These are phyloP conservation scores for Daldinia caldariorum DNA, from an alignment of 495 filamentous ascomycete species.

Conservation along the genomic window DNA sequence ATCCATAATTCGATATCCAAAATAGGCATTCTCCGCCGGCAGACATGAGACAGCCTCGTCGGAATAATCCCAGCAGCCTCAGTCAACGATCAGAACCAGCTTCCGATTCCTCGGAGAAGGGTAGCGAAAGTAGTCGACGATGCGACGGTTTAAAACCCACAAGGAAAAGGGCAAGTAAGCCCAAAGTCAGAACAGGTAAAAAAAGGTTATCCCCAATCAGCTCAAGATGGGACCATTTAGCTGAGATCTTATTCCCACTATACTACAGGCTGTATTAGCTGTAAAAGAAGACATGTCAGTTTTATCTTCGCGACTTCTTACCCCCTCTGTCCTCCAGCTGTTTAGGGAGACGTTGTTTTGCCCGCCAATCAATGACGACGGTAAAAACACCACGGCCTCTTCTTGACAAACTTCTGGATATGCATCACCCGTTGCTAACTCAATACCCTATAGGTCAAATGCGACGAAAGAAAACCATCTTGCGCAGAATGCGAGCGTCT, in stretches of 20 bases:
- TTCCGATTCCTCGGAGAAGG: constrained; percentile 37
- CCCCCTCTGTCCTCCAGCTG: neutral
- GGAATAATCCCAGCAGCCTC: constrained; percentile 30
- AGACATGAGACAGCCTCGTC: constrained; percentile 33
- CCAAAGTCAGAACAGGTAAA: constrained; percentile 46
- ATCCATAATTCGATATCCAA: neutral
- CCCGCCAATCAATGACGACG: neutral
- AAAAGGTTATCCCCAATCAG: neutral
- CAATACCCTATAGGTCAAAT: constrained; percentile 37
- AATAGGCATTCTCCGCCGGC: constrained; percentile 7
- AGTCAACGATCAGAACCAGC: constrained; percentile 23
- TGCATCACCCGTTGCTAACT: constrained; percentile 20
- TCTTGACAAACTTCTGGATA: neutral
- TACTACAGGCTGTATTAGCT: constrained; percentile 39
- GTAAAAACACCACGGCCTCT: neutral
- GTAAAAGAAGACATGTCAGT: constrained; percentile 46
- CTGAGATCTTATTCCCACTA: constrained; percentile 18
- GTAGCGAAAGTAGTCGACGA: constrained; percentile 19
- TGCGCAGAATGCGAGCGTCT: constrained; percentile 45
- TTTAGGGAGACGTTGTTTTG: neutral
- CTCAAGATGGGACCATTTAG: constrained; percentile 12
- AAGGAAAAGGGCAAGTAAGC: constrained; percentile 44
- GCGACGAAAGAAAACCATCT: constrained; percentile 43
- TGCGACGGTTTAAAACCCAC: constrained; percentile 26
- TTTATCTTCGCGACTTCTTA: neutral